A percentile compares a stretch with the other conserved stretches of the same genome.
These are phyloP conservation scores for Eucalyptus lansdowneana DNA, from an alignment of 345 rosid genomes.

Conservation along the genomic window DNA sequence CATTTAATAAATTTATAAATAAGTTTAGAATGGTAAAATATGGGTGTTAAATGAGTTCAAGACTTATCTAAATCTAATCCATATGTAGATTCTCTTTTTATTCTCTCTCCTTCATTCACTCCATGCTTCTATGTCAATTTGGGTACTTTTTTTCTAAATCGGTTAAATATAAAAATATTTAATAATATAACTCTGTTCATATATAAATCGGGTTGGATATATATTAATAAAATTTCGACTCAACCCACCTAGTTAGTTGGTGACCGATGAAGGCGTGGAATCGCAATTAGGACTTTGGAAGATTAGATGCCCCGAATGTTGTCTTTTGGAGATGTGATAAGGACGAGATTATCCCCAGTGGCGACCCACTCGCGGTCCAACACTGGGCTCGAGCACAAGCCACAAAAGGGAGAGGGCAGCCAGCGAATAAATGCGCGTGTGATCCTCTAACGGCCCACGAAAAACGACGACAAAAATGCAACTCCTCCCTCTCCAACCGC, in stretches of 20 bases:
- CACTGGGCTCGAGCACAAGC: not conserved
- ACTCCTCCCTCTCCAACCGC: not conserved
- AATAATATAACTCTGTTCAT: not conserved
- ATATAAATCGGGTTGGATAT: fast-evolving
- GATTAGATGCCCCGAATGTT: not conserved
- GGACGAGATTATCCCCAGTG: not conserved
- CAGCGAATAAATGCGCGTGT: not conserved
- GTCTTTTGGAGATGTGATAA: not conserved
- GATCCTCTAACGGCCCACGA: not conserved
- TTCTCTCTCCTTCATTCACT: not conserved
- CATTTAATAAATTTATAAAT: not conserved
- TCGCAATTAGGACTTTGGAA: not conserved
- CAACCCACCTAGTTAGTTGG: too few relatives aligned
- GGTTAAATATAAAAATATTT: too few relatives aligned
- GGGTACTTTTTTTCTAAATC: fast-evolving
- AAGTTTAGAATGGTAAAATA: not conserved
- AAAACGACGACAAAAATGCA: not conserved
- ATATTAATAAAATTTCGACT: too few relatives aligned
- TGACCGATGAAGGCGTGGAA: not conserved
- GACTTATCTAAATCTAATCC: not conserved
- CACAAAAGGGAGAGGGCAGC: not conserved
- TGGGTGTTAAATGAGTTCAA: fast-evolving
- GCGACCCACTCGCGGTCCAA: not conserved
- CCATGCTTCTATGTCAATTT: too few relatives aligned
- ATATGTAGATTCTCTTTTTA: not conserved